phyloP scores from a whole-genome alignment of 495 filamentous ascomycete genomes.

The Penicillium parvum region DNA sequence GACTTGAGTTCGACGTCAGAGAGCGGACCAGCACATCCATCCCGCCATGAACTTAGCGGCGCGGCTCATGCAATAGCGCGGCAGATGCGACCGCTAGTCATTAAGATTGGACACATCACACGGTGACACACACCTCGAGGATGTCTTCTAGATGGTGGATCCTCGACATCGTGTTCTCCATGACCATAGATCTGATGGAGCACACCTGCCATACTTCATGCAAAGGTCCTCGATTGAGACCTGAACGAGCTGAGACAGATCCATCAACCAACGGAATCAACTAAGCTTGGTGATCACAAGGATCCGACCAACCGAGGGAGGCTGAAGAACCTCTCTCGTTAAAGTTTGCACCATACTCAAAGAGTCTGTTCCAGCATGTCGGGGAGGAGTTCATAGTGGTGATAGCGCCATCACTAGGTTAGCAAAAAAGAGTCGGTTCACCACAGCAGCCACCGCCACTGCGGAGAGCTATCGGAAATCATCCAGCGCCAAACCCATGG shows the following conservation, averaged over 20 bases:
- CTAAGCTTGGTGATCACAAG: constrained; percentile 22
- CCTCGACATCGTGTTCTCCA: not conserved
- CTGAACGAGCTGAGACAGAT: no score
- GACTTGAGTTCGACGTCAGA: constrained; percentile 32
- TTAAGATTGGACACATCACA: constrained; percentile 29
- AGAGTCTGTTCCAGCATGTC: not conserved
- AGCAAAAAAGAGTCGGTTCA: not conserved
- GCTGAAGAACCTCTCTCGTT: constrained; percentile 14
- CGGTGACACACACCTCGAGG: not conserved
- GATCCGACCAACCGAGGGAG: constrained; percentile 19
- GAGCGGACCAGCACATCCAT: constrained; percentile 20
- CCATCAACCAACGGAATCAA: no score
- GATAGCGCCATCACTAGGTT: no score
- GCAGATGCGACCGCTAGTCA: constrained; percentile 17
- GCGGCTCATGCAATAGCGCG: constrained; percentile 29
- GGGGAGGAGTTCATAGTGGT: no score
- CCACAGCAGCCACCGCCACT: constrained; percentile 14
- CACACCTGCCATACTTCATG: no score
- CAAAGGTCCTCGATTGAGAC: no score
- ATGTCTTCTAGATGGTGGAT: no score
- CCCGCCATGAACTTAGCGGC: constrained; percentile 26
- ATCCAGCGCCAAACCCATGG: constrained; percentile 10
- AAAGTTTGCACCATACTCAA: constrained; percentile 9
- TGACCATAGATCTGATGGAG: no score
- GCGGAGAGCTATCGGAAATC: constrained; percentile 20